These are phyloP conservation scores for Curvularia verruculosa DNA, from an alignment of 2,329 filamentous ascomycete species.

Conservation along the genomic window DNA sequence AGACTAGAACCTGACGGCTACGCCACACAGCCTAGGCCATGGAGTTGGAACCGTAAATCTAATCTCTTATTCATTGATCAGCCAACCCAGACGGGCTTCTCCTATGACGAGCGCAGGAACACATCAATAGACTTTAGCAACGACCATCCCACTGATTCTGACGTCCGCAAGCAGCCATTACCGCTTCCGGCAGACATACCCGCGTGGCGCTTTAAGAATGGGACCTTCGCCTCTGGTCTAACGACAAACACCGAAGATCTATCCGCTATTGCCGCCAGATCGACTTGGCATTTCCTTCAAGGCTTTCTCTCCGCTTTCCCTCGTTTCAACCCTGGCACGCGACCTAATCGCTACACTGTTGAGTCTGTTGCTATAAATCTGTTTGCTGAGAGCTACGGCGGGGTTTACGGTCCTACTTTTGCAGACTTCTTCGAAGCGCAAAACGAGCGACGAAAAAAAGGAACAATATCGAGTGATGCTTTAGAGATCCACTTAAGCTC, in stretches of 20 bases:
- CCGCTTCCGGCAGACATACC: slow-evolving; percentile 34
- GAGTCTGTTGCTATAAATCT: slow-evolving; percentile 65
- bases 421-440: slow-evolving; percentile 65
- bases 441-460: slow-evolving; percentile 62
- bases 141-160: background rate
- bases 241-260: slow-evolving; percentile 60
- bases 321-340: slow-evolving; percentile 60
- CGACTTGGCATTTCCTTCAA: slow-evolving; percentile 70
- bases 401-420: slow-evolving; percentile 72
- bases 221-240: slow-evolving; percentile 67
- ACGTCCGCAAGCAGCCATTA: slow-evolving; percentile 33
- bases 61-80: slow-evolving; percentile 67
- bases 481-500: slow-evolving; percentile 66
- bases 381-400: slow-evolving; percentile 73
- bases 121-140: slow-evolving; percentile 29
- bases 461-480: slow-evolving; percentile 58
- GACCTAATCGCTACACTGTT: slow-evolving; percentile 41
- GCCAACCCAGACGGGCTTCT: slow-evolving; percentile 73
- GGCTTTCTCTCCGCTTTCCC: slow-evolving; percentile 65
- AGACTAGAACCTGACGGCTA: slow-evolving; percentile 55
- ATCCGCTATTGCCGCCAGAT: slow-evolving; percentile 62
- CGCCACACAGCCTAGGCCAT: slow-evolving; percentile 64
- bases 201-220: slow-evolving; percentile 61
- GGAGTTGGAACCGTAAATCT: slow-evolving; percentile 68
- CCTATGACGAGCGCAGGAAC: slow-evolving; percentile 68